A percentile compares a stretch with the other conserved stretches of the same genome.
These are phyloP conservation scores for Acacia crassicarpa DNA, from an alignment of 306 rosid species.

Conservation along the genomic window DNA sequence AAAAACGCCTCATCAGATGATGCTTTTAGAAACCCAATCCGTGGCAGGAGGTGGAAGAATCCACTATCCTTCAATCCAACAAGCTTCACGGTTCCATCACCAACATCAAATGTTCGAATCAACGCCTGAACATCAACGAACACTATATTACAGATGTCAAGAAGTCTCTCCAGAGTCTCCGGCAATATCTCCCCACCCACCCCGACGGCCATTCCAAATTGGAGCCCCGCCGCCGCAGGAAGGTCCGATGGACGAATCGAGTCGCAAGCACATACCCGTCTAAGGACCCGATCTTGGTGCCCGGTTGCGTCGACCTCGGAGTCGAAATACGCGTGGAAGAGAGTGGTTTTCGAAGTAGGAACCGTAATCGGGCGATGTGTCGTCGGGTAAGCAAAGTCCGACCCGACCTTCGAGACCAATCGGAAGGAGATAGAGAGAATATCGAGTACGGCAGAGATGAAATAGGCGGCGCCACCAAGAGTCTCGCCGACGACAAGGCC, in stretches of 20 bases:
- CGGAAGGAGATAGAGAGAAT: slow-evolving; percentile 47
- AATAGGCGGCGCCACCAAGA: slow-evolving; percentile 86
- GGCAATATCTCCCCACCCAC: slow-evolving; percentile 89
- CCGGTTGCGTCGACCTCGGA: slow-evolving; percentile 35
- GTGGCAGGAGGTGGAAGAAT: slow-evolving; percentile 61
- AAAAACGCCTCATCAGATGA: slow-evolving; percentile 74
- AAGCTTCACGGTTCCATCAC: slow-evolving; percentile 71
- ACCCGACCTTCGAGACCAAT: slow-evolving; percentile 74
- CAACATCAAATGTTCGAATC: slow-evolving; percentile 67
- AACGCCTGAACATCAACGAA: slow-evolving; percentile 82
- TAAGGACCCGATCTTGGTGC: slow-evolving; percentile 58
- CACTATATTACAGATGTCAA: slow-evolving; percentile 64
- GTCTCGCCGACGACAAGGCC: slow-evolving; percentile 50
- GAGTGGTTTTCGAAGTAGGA: slow-evolving; percentile 54
- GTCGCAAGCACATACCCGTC: slow-evolving; percentile 60
- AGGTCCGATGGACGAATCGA: slow-evolving; percentile 70
- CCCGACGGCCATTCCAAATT: slow-evolving; percentile 87
- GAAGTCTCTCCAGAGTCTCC: slow-evolving; percentile 68
- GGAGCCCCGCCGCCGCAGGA: slow-evolving; percentile 39
- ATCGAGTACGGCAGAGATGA: slow-evolving; percentile 70
- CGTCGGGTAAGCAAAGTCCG: slow-evolving; percentile 59
- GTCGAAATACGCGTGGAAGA: slow-evolving; percentile 78
- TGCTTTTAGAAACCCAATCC: slow-evolving; percentile 68
- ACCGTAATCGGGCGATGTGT: slow-evolving; percentile 47
- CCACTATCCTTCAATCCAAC: slow-evolving; percentile 75